Evolutionary conservation across 2,329 filamentous ascomycete genomes (phyloP).

Genomic region (Cercospora sp.): DNA sequence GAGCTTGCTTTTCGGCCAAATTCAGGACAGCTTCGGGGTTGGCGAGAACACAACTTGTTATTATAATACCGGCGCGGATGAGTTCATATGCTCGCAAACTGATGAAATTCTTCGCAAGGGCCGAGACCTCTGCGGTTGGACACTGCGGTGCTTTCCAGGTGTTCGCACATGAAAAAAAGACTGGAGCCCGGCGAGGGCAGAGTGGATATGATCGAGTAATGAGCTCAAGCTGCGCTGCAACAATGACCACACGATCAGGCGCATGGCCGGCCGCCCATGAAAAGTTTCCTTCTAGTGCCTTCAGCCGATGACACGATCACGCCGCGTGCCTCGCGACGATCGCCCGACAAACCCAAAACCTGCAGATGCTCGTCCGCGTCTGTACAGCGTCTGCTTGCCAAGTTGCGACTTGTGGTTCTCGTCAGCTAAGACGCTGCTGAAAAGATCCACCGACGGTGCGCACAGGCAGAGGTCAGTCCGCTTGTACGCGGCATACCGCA

Average conservation of each 20-base stretch:
- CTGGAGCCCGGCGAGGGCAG: not conserved
- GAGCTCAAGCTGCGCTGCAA: not conserved
- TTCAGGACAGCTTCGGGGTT: not conserved
- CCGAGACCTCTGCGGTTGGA: not conserved
- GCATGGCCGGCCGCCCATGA: not conserved
- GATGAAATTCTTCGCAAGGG: not conserved
- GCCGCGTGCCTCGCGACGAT: conserved; percentile 2
- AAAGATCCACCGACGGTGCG: not conserved
- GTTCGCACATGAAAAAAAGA: conserved; percentile 7
- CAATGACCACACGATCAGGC: not conserved
- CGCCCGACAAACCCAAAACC: not conserved
- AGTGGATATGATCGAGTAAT: conserved; percentile 19
- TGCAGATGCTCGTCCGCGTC: not conserved
- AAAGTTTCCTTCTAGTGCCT: conserved; percentile 5
- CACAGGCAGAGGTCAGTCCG: not conserved
- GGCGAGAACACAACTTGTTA: not conserved
- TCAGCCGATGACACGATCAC: conserved; percentile 8
- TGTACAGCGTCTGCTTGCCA: not conserved
- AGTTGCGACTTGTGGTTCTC: not conserved
- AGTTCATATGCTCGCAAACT: not conserved
- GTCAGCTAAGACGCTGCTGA: not conserved
- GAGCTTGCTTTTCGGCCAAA: not conserved
- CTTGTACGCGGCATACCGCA: too few relatives aligned
- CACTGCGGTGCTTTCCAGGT: conserved; percentile 1
- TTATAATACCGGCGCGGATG: not conserved